phyloP scores from a whole-genome alignment of 345 rosid genomes.

The Cardamine chenopodiifolia region DNA sequence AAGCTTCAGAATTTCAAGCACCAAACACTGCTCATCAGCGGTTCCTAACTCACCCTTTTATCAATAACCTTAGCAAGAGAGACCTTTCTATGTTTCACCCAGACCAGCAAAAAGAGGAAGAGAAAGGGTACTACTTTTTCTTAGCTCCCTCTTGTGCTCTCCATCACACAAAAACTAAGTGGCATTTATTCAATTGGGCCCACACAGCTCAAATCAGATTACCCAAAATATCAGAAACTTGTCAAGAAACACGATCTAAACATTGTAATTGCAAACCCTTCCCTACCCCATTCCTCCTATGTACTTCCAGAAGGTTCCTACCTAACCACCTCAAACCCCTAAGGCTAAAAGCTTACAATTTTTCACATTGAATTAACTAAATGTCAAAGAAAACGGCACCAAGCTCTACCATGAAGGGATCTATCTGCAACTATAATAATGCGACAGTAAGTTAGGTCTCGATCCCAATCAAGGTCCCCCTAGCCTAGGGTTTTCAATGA shows the following conservation, averaged over 20 bases:
- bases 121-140: slow-evolving; percentile 25
- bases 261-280: not conserved
- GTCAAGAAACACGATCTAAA: slow-evolving; percentile 21
- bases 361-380: not conserved
- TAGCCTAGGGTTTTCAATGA: slow-evolving; percentile 10
- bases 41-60: not conserved
- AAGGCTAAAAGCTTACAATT: not conserved
- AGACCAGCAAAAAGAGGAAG: slow-evolving; percentile 34
- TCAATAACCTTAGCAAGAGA: slow-evolving; percentile 21
- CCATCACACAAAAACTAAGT: slow-evolving; percentile 40
- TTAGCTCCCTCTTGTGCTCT: slow-evolving; percentile 23
- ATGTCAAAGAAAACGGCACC: slow-evolving; percentile 19
- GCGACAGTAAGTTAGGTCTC: slow-evolving; percentile 40
- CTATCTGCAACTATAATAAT: not conserved
- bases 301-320: slow-evolving; percentile 25
- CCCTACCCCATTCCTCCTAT: slow-evolving; percentile 26
- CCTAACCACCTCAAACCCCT: slow-evolving; percentile 9
- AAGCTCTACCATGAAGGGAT: not conserved
- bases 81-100: slow-evolving; percentile 38
- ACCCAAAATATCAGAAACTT: slow-evolving; percentile 22
- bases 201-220: slow-evolving; percentile 23
- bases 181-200: slow-evolving; percentile 36
- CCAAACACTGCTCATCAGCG: not conserved
- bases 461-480: slow-evolving; percentile 40
- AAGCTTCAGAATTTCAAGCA: not conserved